Conservation (phyloP, 2,329 filamentous ascomycete species). For the Scedosporium minutisporum region DNA sequence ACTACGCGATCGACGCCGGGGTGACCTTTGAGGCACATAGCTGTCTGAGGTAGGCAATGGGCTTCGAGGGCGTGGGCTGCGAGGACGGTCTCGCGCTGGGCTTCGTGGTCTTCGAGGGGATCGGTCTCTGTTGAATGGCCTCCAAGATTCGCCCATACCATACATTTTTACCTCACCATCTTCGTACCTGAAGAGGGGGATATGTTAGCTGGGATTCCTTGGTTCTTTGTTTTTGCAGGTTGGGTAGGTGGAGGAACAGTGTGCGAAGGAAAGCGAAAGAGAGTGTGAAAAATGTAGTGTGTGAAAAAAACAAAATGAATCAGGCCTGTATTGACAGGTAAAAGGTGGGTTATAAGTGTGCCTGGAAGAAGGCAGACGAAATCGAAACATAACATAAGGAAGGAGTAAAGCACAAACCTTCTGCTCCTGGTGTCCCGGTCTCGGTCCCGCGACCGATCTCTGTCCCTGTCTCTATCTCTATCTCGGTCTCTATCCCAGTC, state of each 20-base stretch:
- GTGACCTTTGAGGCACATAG: conserved; percentile 35
- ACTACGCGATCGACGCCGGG: conserved; percentile 31
- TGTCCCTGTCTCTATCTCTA: conserved; percentile 4
- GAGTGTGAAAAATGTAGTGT: not conserved
- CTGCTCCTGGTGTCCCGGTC: conserved; percentile 5
- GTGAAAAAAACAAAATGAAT: not conserved
- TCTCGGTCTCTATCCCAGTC: conserved; percentile 3
- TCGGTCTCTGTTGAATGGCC: conserved; percentile 42
- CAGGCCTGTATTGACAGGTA: not conserved
- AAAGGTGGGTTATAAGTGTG: not conserved
- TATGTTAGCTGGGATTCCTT: not conserved
- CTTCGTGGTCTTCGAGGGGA: conserved; percentile 23
- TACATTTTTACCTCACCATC: conserved; percentile 54
- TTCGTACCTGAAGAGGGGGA: conserved; percentile 36
- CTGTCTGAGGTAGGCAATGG: conserved; percentile 31
- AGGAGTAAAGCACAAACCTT: conserved; percentile 3
- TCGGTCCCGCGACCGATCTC: not conserved
- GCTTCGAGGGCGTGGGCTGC: conserved; percentile 26
- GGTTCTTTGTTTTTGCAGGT: not conserved
- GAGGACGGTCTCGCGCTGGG: conserved; percentile 22
- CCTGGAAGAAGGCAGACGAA: not conserved
- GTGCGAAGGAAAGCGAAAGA: not conserved
- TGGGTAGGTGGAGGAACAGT: not conserved
- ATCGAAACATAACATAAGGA: not conserved
- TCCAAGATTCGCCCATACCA: conserved; percentile 52